phyloP scores from a whole-genome alignment of 2,329 filamentous ascomycete species.

The Lachnellula willkommii region DNA sequence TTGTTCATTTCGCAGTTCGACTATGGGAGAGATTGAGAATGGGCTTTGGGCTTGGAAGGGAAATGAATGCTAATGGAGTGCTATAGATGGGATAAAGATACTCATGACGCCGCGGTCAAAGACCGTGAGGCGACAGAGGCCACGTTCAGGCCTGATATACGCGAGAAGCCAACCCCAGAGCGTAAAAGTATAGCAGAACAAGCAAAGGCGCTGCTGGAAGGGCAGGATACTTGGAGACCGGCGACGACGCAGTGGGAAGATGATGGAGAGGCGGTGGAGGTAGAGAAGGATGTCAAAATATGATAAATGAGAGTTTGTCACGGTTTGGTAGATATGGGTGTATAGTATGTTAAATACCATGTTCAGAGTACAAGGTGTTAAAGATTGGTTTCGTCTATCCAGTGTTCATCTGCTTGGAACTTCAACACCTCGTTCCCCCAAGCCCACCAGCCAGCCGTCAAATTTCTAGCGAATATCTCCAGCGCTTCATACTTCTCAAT shows the following conservation, averaged over 20 bases:
- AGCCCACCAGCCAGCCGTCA: constrained; percentile 71
- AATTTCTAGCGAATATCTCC: constrained; percentile 72
- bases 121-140: constrained; percentile 37
- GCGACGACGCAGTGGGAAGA: constrained; percentile 41
- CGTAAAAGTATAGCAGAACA: constrained; percentile 48
- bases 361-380: constrained; percentile 14
- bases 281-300: constrained; percentile 27
- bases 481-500: constrained; percentile 48
- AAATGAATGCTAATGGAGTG: constrained; percentile 3
- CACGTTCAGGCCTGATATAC: constrained; percentile 24
- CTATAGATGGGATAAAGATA: constrained; percentile 56
- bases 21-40: constrained; percentile 12
- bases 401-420: constrained; percentile 57
- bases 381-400: constrained; percentile 10
- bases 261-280: constrained; percentile 29
- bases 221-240: constrained; percentile 54
- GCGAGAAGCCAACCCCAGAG: constrained; percentile 31
- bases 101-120: constrained; percentile 49
- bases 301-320: constrained; percentile 11
- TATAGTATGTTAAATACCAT: constrained; percentile 21
- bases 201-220: constrained; percentile 57
- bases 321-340: constrained; percentile 2
- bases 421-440: constrained; percentile 71
- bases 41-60: neutral
- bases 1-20: constrained; percentile 16